Evolutionary conservation across 2,329 filamentous ascomycete genomes (phyloP).

Genomic region (Beauveria medogensis): DNA sequence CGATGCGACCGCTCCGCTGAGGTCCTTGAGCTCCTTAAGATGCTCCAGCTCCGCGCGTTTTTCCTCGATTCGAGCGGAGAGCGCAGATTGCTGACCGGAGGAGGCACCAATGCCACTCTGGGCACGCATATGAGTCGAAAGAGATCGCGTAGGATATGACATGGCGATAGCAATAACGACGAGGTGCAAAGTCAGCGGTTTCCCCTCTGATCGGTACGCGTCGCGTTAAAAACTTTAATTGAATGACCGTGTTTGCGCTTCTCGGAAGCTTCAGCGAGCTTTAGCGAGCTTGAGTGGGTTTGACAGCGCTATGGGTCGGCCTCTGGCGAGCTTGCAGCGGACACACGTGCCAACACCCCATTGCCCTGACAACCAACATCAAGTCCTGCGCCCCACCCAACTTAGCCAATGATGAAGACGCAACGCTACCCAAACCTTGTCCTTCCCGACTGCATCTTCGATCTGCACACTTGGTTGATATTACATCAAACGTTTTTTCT

Average conservation of each 20-base stretch:
- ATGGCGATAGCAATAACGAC: slow-evolving; percentile 25
- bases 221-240: slow-evolving; percentile 2
- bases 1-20: slow-evolving; percentile 68
- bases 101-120: slow-evolving; percentile 40
- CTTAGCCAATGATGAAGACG: slow-evolving; percentile 4
- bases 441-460: not conserved
- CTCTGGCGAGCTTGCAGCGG: not conserved
- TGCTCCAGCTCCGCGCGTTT: slow-evolving; percentile 79
- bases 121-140: slow-evolving; percentile 61
- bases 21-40: slow-evolving; percentile 66
- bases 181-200: not conserved
- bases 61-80: slow-evolving; percentile 71
- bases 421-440: not conserved
- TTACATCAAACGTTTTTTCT: not conserved
- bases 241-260: not conserved
- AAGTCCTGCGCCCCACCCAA: slow-evolving; percentile 1
- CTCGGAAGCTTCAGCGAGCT: not conserved
- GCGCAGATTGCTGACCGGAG: slow-evolving; percentile 57
- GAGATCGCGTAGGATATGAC: slow-evolving; percentile 48
- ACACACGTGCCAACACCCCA: not conserved
- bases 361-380: slow-evolving; percentile 4
- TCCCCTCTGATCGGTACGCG: not conserved
- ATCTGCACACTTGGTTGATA: not conserved
- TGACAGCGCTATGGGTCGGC: not conserved
- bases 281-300: not conserved